A percentile compares a stretch with the other conserved stretches of the same genome.
These are phyloP conservation scores for Erysimum cheiranthoides DNA, from an alignment of 345 rosid species.

Conservation along the genomic window DNA sequence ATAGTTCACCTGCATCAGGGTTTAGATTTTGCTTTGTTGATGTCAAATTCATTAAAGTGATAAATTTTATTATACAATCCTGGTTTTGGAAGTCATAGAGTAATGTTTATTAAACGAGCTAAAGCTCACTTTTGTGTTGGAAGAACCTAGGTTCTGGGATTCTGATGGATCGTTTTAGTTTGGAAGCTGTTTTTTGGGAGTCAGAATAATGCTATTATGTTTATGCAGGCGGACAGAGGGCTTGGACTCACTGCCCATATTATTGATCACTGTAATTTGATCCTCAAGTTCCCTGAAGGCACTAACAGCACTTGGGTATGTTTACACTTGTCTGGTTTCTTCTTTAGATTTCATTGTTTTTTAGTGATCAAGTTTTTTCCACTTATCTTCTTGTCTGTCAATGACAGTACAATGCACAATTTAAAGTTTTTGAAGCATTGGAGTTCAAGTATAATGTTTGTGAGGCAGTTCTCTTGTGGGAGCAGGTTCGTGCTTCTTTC, in stretches of 20 bases:
- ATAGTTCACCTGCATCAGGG: constrained; percentile 13
- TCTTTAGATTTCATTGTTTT: neutral
- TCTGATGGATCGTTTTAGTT: neutral
- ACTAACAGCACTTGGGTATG: constrained; percentile 96
- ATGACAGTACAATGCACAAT: constrained; percentile 85
- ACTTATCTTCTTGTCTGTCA: constrained; percentile 17
- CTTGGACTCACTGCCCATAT: constrained; percentile 81
- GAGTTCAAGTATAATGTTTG: constrained; percentile 90
- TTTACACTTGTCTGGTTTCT: constrained; percentile 27
- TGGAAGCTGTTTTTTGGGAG: constrained; percentile 21
- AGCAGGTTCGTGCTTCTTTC: constrained; percentile 69
- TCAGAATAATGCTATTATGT: constrained; percentile 3
- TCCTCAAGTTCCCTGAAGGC: constrained; percentile 88
- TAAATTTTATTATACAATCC: constrained; percentile 3
- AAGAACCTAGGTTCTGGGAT: neutral
- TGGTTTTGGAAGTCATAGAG: constrained; percentile 10
- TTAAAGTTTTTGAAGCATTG: constrained; percentile 83
- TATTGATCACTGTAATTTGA: constrained; percentile 77
- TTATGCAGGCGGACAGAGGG: constrained; percentile 79
- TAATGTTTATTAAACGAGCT: neutral
- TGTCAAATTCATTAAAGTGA: neutral
- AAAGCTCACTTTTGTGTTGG: neutral
- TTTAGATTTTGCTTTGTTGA: constrained; percentile 5
- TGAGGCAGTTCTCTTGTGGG: constrained; percentile 90
- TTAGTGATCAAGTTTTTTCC: neutral